Conservation (phyloP, 495 filamentous ascomycete species). For the Tuber calosporum region DNA sequence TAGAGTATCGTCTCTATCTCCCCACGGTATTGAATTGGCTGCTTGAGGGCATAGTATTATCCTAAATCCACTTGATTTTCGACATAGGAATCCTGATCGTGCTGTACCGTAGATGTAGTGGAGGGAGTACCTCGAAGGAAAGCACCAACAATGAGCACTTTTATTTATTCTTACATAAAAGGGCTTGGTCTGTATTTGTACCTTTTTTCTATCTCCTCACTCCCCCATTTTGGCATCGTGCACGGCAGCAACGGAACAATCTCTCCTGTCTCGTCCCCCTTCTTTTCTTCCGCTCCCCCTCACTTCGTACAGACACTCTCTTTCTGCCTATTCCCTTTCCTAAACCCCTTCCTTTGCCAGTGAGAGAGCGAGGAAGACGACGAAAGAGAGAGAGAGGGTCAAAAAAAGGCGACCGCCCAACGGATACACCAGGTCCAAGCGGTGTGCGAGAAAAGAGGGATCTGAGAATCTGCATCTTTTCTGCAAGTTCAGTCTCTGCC, state of each 20-base stretch:
- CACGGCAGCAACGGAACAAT: neutral
- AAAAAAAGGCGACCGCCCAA: neutral
- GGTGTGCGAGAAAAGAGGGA: neutral
- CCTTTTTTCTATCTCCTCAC: neutral
- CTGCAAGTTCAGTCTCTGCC: neutral
- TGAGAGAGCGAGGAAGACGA: neutral
- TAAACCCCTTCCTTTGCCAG: neutral
- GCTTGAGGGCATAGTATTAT: neutral
- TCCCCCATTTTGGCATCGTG: neutral
- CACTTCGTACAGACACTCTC: neutral
- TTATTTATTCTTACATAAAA: neutral
- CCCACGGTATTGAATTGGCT: neutral
- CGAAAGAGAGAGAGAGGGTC: neutral
- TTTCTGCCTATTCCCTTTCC: neutral
- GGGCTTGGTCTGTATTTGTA: neutral
- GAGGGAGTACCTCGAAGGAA: neutral
- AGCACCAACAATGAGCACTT: neutral
- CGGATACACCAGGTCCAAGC: neutral
- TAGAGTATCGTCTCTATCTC: neutral
- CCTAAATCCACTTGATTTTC: neutral
- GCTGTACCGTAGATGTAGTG: neutral
- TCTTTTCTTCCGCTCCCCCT: conserved; percentile 2
- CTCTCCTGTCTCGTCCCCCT: neutral
- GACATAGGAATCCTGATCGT: neutral
- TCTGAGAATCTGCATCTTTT: conserved; percentile 2